phyloP scores from a whole-genome alignment of 805 yeast species.

The Cephaloascus albidus region DNA sequence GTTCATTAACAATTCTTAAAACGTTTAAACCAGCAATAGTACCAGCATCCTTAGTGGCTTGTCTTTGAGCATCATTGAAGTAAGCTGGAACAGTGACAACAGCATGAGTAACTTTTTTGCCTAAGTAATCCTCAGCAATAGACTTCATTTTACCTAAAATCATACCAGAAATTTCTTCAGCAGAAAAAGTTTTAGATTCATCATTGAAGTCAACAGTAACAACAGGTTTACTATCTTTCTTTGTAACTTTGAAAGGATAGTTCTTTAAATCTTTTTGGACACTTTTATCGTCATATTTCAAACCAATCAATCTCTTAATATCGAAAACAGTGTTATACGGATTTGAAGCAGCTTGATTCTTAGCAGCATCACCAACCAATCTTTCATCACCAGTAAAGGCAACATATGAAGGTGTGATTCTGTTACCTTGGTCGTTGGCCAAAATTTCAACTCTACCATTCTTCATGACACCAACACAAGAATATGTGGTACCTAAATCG shows the following conservation, averaged over 20 bases:
- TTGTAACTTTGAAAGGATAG: constrained; percentile 77
- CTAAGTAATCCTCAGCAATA: constrained; percentile 87
- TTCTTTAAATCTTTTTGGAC: constrained; percentile 77
- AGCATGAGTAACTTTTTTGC: constrained; percentile 74
- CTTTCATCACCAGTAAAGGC: constrained; percentile 95
- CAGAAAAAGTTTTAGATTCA: constrained; percentile 78
- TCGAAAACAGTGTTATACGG: constrained; percentile 91
- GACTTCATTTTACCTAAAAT: constrained; percentile 86
- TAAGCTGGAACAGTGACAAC: constrained; percentile 96
- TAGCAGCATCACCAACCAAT: constrained; percentile 95
- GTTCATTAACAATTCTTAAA: constrained; percentile 91
- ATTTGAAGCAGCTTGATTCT: constrained; percentile 97
- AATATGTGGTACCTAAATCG: constrained; percentile 96
- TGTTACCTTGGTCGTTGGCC: constrained; percentile 97
- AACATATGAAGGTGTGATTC: constrained; percentile 95
- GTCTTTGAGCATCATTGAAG: constrained; percentile 97
- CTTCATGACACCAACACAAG: constrained; percentile 87
- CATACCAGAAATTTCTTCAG: constrained; percentile 95
- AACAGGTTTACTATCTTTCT: constrained; percentile 78
- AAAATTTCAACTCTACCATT: constrained; percentile 89
- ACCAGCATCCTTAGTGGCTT: constrained; percentile 98
- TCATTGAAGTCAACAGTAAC: constrained; percentile 85
- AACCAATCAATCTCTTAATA: constrained; percentile 91
- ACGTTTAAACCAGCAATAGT: constrained; percentile 93
- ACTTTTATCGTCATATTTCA: constrained; percentile 70